Evolutionary conservation across 1,284 basidiomycete species (phyloP), one percentile per base, ranked within the genome.

Genomic region (Athelia sp.): DNA sequence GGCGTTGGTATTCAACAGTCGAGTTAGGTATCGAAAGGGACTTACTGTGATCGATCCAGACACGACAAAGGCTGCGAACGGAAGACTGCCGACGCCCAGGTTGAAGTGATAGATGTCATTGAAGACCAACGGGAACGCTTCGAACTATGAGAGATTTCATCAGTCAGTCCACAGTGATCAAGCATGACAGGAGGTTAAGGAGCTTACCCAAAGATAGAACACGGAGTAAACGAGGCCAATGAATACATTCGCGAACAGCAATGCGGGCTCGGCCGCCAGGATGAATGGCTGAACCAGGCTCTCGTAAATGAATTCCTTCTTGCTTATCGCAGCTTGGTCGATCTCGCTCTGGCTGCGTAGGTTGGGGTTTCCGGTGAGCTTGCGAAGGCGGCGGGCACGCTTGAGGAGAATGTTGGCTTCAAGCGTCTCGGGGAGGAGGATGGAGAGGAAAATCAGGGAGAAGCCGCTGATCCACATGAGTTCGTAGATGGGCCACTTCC

Each of bases 371-470:
- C 66, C 63, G 1, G 63, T 65, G 8, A 60, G 50, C 21, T 54
- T 50, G 17, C 66, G 58, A 26, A 67, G 50, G 36, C 65, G 57
- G 21, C 34, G 42, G 2, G 64, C 64, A 11, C 66, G 63, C 22
- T 57, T 60, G 44, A 58, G 56, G 22, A 85, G 67, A 36, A 85
- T 72, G 44, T 79, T 52, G 32, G 58, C 56, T 22, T 58, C 59
- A 22, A 61, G 65, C 0, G 81, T 82, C 68, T 82, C 74, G 34
- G 75, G 74, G 19, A 84, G 58, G 44, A 73, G 63, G 56, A 83
- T 66, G 44, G 76, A 47, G 56, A 79, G 68, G 21, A 69, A 48
- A 17, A 66, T 29, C 38, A 70, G 58, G 50, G 73, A 70, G 21
- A 66, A 57, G 6, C 36, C 36, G 36, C n/a, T 17, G 19, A 40